Evolutionary conservation across 805 yeast species (phyloP).

Genomic region (Yarrowia porcina): DNA sequence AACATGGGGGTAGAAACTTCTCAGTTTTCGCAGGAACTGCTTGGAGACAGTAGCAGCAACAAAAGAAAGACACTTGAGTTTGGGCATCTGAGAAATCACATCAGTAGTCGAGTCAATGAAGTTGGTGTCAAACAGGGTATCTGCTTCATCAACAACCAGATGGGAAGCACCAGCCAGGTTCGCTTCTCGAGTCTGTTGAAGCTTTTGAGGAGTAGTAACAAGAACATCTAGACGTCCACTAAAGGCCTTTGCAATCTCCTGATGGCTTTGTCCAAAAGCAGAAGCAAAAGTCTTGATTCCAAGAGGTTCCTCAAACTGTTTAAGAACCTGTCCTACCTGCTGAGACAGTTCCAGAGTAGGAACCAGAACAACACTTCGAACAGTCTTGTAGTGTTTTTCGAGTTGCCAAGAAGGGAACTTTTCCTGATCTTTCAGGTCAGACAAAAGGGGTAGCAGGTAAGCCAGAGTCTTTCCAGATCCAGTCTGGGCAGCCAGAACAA

Average conservation of each 20-base stretch:
- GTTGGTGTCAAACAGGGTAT: slow-evolving; percentile 79
- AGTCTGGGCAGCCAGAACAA: slow-evolving; percentile 92
- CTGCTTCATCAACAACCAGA: slow-evolving; percentile 89
- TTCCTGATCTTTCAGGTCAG: slow-evolving; percentile 62
- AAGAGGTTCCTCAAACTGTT: slow-evolving; percentile 28
- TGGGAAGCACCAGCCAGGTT: slow-evolving; percentile 37
- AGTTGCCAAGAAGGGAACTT: slow-evolving; percentile 41
- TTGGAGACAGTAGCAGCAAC: slow-evolving; percentile 90
- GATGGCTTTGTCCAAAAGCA: slow-evolving; percentile 15
- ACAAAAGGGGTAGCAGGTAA: slow-evolving; percentile 71
- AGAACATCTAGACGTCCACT: slow-evolving; percentile 64
- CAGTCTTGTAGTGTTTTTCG: slow-evolving; percentile 41
- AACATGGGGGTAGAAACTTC: slow-evolving; percentile 60
- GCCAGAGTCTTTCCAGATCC: slow-evolving; percentile 98
- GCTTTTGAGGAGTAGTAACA: slow-evolving; percentile 80
- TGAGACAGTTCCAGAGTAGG: slow-evolving; percentile 88
- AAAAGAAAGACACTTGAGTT: slow-evolving; percentile 62
- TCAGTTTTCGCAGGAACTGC: slow-evolving; percentile 62
- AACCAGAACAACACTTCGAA: slow-evolving; percentile 71
- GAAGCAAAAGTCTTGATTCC: slow-evolving; percentile 18
- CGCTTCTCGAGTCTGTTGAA: slow-evolving; percentile 1
- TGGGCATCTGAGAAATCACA: slow-evolving; percentile 50
- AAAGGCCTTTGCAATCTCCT: slow-evolving; percentile 27
- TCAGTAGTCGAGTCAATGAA: slow-evolving; percentile 65
- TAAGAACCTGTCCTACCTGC: slow-evolving; percentile 58